Conservation (phyloP, 441 rosid species). For the Aquilaria agallochum region DNA sequence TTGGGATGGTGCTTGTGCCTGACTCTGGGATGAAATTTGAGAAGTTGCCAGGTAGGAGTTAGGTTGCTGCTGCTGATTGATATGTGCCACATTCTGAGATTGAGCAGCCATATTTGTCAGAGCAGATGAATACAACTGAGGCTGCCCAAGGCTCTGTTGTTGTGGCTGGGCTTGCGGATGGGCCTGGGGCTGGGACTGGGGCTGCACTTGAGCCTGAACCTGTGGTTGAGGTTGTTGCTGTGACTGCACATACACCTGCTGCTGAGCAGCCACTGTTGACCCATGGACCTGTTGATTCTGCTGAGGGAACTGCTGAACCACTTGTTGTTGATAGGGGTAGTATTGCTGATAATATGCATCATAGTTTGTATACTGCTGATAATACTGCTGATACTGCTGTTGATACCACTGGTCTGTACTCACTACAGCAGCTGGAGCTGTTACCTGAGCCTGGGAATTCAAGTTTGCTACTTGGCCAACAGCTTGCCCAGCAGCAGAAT, state of each 20-base stretch:
- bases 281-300: conserved; percentile 22
- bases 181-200: conserved; percentile 31
- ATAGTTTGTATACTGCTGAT: conserved; percentile 64
- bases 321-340: conserved; percentile 57
- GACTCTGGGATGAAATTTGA: conserved; percentile 29
- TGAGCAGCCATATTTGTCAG: conserved; percentile 37
- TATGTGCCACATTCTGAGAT: conserved; percentile 36
- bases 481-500: conserved; percentile 33
- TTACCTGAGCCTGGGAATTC: conserved; percentile 36
- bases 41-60: conserved; percentile 25
- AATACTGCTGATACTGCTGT: conserved; percentile 66
- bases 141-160: conserved; percentile 21
- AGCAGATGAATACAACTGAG: conserved; percentile 28
- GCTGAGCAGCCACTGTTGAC: conserved; percentile 5
- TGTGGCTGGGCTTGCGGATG: conserved; percentile 31
- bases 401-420: conserved; percentile 70
- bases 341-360: conserved; percentile 54
- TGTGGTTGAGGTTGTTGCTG: conserved; percentile 27
- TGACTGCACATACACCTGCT: conserved; percentile 21
- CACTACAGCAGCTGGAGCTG: conserved; percentile 34
- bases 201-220: conserved; percentile 29
- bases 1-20: conserved; percentile 8
- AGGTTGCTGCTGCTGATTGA: conserved; percentile 40
- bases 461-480: conserved; percentile 27
- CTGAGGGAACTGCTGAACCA: conserved; percentile 37